phyloP scores from a whole-genome alignment of 2,329 filamentous ascomycete species.

The Corynespora cassiicola region DNA sequence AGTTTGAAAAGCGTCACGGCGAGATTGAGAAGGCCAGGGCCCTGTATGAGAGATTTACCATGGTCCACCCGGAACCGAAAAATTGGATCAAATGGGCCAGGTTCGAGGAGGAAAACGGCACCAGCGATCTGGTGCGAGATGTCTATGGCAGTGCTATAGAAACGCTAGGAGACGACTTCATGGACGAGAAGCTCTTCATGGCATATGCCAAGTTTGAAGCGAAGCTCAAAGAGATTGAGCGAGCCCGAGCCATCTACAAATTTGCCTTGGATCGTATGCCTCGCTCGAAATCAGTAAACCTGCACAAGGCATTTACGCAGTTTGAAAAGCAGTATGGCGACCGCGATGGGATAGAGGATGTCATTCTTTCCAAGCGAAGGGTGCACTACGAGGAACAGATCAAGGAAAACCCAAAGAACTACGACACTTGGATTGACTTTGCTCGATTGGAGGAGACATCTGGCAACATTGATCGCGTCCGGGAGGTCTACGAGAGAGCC shows the following conservation, averaged over 20 bases:
- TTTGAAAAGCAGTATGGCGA: conserved; percentile 99
- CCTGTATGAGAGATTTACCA: conserved; percentile 88
- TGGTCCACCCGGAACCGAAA: conserved; percentile 90
- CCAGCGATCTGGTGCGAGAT: conserved; percentile 87
- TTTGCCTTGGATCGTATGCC: conserved; percentile 92
- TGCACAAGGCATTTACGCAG: conserved; percentile 94
- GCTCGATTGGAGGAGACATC: conserved; percentile 87
- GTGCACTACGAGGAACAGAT: conserved; percentile 94
- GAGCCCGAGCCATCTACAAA: conserved; percentile 93
- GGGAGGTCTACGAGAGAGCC: conserved; percentile 93
- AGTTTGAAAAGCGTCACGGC: conserved; percentile 92
- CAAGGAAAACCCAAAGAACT: conserved; percentile 93
- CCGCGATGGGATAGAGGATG: conserved; percentile 89
- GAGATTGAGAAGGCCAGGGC: conserved; percentile 90
- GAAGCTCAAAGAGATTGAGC: conserved; percentile 93
- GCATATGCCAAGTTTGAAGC: conserved; percentile 95
- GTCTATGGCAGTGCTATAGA: conserved; percentile 91
- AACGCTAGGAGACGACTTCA: conserved; percentile 89
- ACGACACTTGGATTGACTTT: conserved; percentile 97
- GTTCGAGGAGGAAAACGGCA: conserved; percentile 95
- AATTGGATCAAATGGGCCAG: conserved; percentile 99
- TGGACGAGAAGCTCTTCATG: conserved; percentile 95
- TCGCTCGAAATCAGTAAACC: conserved; percentile 79
- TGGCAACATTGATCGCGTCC: conserved; percentile 80
- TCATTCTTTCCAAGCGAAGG: conserved; percentile 90